phyloP scores from a whole-genome alignment of 2,329 filamentous ascomycete genomes.

The Didymella segeticola region DNA sequence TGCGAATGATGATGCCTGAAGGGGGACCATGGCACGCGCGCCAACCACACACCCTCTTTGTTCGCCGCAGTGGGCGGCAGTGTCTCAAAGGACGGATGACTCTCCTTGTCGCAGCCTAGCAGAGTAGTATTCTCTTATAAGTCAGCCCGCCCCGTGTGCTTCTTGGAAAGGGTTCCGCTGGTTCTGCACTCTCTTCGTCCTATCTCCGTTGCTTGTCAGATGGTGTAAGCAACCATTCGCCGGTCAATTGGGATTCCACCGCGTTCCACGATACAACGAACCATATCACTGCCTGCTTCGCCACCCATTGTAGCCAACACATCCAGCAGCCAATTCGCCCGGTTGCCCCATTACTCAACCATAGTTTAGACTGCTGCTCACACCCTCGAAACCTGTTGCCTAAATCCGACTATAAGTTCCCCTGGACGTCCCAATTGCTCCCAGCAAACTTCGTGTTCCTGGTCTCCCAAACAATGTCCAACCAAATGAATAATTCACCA shows the following conservation, averaged over 20 bases:
- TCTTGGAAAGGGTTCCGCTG: conserved; percentile 36
- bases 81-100: conserved; percentile 23
- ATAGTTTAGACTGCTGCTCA: conserved; percentile 1
- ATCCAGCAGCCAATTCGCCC: conserved; percentile 12
- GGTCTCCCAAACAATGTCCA: conserved; percentile 31
- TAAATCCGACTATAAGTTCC: conserved; percentile 17
- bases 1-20: conserved; percentile 31
- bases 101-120: conserved; percentile 21
- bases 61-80: conserved; percentile 24
- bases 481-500: conserved; percentile 35
- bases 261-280: conserved; percentile 38
- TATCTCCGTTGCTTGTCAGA: conserved; percentile 35
- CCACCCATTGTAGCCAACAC: conserved; percentile 31
- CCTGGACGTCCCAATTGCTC: conserved; percentile 15
- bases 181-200: conserved; percentile 26
- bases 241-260: conserved; percentile 41
- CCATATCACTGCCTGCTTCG: conserved; percentile 28
- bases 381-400: conserved; percentile 9
- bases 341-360: conserved; percentile 9
- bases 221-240: conserved; percentile 38
- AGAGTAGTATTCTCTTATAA: conserved; percentile 29
- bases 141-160: conserved; percentile 28
- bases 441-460: conserved; percentile 28
- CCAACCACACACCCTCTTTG: conserved; percentile 31
- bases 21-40: conserved; percentile 27